phyloP scores from a whole-genome alignment of 805 yeast genomes.

The Hanseniaspora lindneri region DNA sequence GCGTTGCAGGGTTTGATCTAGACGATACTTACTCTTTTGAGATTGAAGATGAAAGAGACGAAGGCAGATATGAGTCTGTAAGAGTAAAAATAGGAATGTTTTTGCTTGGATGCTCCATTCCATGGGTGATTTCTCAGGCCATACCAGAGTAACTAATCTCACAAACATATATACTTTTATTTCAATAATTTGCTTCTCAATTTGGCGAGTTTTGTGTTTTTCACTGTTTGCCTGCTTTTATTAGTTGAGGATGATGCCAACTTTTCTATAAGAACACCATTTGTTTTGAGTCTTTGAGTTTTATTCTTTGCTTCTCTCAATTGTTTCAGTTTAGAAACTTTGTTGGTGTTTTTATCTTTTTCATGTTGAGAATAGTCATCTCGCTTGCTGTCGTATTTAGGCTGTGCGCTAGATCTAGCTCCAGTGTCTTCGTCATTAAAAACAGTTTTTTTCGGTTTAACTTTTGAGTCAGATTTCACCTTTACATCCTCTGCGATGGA shows the following conservation, averaged over 20 bases:
- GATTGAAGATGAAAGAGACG: conserved; percentile 15
- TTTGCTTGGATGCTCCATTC: conserved; percentile 8
- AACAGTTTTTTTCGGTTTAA: conserved; percentile 27
- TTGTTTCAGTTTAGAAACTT: conserved; percentile 9
- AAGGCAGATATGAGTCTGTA: background rate
- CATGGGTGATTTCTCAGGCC: conserved; percentile 1
- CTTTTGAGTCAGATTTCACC: conserved; percentile 18
- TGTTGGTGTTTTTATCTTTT: conserved; percentile 17
- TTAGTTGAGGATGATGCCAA: background rate
- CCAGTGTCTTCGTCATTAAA: conserved; percentile 26
- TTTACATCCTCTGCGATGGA: conserved; percentile 21
- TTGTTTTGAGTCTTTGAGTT: conserved; percentile 9
- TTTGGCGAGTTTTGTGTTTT: conserved; percentile 6
- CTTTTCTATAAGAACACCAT: conserved; percentile 11
- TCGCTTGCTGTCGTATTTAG: conserved; percentile 9
- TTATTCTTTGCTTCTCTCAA: conserved; percentile 11
- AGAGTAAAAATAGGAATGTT: background rate
- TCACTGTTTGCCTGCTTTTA: conserved; percentile 1
- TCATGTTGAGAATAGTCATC: conserved; percentile 11
- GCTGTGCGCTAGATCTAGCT: background rate
- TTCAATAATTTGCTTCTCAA: conserved; percentile 11
- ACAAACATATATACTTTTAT: background rate
- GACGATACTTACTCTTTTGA: conserved; percentile 8
- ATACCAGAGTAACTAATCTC: background rate
- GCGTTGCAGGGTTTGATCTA: conserved; percentile 1